phyloP scores from a whole-genome alignment of 768 basidiomycete species.

The Neoboletus magnificus region DNA sequence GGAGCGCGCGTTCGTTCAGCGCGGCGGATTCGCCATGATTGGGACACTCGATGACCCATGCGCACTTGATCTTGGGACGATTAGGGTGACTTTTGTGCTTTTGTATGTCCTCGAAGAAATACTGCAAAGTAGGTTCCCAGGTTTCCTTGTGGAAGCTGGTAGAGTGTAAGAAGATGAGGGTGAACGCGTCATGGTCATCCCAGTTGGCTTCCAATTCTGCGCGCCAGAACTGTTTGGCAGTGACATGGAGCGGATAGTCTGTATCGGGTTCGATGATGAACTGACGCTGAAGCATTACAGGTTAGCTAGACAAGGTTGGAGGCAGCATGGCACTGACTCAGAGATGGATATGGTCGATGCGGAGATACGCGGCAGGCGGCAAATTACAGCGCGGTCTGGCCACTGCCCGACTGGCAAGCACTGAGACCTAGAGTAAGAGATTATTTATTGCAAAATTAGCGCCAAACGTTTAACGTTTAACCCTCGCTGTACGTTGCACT shows the following conservation, averaged over 20 bases:
- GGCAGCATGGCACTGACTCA: not conserved
- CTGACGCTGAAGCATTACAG: constrained; percentile 22
- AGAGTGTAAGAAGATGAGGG: constrained; percentile 61
- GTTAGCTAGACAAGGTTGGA: not conserved
- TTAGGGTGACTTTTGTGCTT: not conserved
- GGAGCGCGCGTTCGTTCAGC: constrained; percentile 50
- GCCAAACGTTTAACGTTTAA: too few relatives aligned
- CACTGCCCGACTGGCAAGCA: not conserved
- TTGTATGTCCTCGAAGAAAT: constrained; percentile 39
- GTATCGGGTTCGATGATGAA: constrained; percentile 37
- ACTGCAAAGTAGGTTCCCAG: constrained; percentile 59
- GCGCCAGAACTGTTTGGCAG: constrained; percentile 57
- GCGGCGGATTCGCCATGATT: constrained; percentile 64
- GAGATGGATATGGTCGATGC: not conserved
- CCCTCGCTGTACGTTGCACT: not conserved
- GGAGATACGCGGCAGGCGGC: not conserved
- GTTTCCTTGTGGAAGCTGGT: constrained; percentile 76
- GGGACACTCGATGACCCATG: constrained; percentile 69
- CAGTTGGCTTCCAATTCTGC: constrained; percentile 36
- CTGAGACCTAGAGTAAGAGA: not conserved
- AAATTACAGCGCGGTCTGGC: not conserved
- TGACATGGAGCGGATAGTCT: constrained; percentile 48
- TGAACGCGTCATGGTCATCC: constrained; percentile 44
- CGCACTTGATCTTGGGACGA: constrained; percentile 32
- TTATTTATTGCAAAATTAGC: not conserved